These are phyloP conservation scores for Boletellus sp. DNA, from an alignment of 768 basidiomycete species.

Conservation along the genomic window DNA sequence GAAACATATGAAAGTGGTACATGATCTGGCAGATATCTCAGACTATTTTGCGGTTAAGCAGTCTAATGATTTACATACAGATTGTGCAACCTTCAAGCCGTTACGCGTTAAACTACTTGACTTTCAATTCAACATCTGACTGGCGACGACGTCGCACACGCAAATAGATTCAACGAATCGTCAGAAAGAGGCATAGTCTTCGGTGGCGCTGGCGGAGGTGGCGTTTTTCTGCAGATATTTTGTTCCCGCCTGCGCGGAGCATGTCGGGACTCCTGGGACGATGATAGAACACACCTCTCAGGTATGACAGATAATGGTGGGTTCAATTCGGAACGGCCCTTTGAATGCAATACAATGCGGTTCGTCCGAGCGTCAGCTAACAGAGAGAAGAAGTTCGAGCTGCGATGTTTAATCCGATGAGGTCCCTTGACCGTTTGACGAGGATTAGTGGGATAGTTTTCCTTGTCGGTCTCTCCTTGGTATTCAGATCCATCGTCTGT, in stretches of 20 bases:
- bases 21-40: neutral
- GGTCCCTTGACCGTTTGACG: conserved; percentile 4
- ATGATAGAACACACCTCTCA: conserved; percentile 11
- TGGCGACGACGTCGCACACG: conserved; percentile 33
- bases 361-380: conserved; percentile 39
- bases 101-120: neutral
- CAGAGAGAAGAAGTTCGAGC: conserved; percentile 37
- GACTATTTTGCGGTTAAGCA: neutral
- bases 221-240: conserved; percentile 1
- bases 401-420: conserved; percentile 15
- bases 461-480: conserved; percentile 20
- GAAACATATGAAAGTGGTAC: too few species aligned
- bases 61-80: neutral
- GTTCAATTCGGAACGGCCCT: conserved; percentile 1
- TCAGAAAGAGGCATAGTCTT: conserved; percentile 36
- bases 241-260: conserved; percentile 9
- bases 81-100: neutral
- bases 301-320: conserved; percentile 12
- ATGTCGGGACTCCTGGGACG: conserved; percentile 3
- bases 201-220: neutral
- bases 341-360: conserved; percentile 34
- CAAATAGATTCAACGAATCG: conserved; percentile 50
- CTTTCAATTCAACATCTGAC: conserved; percentile 13
- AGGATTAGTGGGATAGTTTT: conserved; percentile 13
- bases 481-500: conserved; percentile 24